Conservation (phyloP, 768 basidiomycete species). For the Suillus sp. region DNA sequence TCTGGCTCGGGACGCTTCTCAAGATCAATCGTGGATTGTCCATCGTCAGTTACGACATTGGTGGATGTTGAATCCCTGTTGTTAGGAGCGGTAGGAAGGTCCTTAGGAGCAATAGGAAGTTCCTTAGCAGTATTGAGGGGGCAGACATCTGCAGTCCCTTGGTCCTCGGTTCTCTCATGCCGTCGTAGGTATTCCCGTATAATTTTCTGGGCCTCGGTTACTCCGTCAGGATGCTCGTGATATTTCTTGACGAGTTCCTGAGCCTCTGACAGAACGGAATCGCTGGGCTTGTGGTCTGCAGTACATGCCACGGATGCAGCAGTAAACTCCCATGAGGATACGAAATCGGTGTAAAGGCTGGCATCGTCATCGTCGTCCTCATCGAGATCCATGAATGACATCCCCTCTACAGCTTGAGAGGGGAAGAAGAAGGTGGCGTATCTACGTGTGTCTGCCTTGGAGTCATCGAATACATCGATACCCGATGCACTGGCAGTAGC, state of each 20-base stretch:
- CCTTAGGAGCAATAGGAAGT: constrained; percentile 24
- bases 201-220: constrained; percentile 28
- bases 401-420: constrained; percentile 12
- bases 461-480: not conserved
- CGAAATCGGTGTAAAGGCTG: constrained; percentile 11
- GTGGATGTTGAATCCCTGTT: constrained; percentile 32
- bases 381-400: constrained; percentile 15
- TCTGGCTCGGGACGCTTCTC: constrained; percentile 36
- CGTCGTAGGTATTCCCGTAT: constrained; percentile 6
- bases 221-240: constrained; percentile 4
- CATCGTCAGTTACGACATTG: constrained; percentile 16
- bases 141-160: not conserved
- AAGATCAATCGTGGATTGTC: constrained; percentile 28
- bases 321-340: constrained; percentile 19
- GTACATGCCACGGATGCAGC: not conserved
- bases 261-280: constrained; percentile 2
- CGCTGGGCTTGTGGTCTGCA: not conserved
- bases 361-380: constrained; percentile 14
- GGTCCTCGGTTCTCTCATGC: constrained; percentile 9
- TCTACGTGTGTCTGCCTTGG: constrained; percentile 29
- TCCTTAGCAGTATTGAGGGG: constrained; percentile 17
- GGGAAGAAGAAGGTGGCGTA: constrained; percentile 30
- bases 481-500: not conserved
- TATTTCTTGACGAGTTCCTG: constrained; percentile 10
- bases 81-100: constrained; percentile 21